Conservation (phyloP, 2,329 filamentous ascomycete species). For the Didymosphaeria variabile region DNA sequence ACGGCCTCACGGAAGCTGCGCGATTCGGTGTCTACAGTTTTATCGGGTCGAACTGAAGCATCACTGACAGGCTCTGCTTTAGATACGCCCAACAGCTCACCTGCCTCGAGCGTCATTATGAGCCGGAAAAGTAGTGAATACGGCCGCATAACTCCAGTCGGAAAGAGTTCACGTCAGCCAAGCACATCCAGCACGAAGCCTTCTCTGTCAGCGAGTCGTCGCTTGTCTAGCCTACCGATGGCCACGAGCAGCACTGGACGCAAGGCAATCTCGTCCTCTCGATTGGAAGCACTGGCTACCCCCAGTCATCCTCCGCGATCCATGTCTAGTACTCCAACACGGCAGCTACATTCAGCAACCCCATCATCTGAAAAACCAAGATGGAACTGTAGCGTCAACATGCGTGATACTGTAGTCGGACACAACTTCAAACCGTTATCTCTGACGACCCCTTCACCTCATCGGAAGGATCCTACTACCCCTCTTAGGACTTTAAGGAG, state of each 20-base stretch:
- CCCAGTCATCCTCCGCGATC: conserved; percentile 36
- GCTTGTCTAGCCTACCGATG: conserved; percentile 60
- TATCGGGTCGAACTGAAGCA: conserved; percentile 74
- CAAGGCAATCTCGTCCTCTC: conserved; percentile 35
- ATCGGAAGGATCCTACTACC: conserved; percentile 32
- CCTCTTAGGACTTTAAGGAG: conserved; percentile 33
- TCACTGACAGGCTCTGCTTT: conserved; percentile 74
- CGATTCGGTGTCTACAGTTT: conserved; percentile 91
- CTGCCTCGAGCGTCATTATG: conserved; percentile 70
- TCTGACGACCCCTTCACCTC: conserved; percentile 46
- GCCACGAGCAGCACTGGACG: conserved; percentile 30
- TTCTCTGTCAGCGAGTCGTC: conserved; percentile 53
- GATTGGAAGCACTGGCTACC: conserved; percentile 32
- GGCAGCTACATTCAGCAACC: conserved; percentile 32
- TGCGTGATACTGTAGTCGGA: conserved; percentile 49
- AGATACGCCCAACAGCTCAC: conserved; percentile 69
- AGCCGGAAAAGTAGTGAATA: conserved; percentile 61
- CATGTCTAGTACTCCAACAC: conserved; percentile 37
- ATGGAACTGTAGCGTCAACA: conserved; percentile 51
- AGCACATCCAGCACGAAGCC: conserved; percentile 56
- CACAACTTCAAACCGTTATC: conserved; percentile 50
- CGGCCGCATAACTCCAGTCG: conserved; percentile 55
- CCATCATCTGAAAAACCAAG: conserved; percentile 48
- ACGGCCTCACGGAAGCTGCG: conserved; percentile 77
- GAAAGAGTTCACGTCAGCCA: conserved; percentile 57